These are phyloP conservation scores for Taiozyma sp. DNA, from an alignment of 1,139 yeast genomes.

Conservation along the genomic window DNA sequence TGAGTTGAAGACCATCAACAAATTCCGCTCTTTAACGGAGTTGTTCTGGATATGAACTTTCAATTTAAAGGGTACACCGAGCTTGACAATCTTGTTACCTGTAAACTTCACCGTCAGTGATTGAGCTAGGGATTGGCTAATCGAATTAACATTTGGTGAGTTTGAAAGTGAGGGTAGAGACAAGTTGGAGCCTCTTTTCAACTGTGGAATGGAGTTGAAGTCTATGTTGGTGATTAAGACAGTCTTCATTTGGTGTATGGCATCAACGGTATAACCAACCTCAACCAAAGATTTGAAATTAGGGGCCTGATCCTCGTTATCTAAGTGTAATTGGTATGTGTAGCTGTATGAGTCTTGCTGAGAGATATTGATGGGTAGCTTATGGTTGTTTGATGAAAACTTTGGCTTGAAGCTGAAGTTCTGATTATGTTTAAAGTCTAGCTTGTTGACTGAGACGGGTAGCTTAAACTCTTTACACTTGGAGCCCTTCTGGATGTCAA, in stretches of 20 bases:
- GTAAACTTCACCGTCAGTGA: conserved; percentile 59
- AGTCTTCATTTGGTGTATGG: conserved; percentile 38
- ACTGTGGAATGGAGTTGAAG: conserved; percentile 20
- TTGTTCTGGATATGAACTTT: conserved; percentile 64
- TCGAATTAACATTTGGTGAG: conserved; percentile 1
- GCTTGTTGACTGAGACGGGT: conserved; percentile 25
- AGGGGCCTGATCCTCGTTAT: conserved; percentile 5
- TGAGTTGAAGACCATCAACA: conserved; percentile 27
- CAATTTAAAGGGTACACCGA: conserved; percentile 64
- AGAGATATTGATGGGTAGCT: conserved; percentile 27
- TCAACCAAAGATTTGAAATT: conserved; percentile 18
- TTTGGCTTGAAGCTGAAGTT: conserved; percentile 33
- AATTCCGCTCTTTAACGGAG: conserved; percentile 40
- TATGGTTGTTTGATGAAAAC: conserved; percentile 6
- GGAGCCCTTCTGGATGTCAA: conserved; percentile 53
- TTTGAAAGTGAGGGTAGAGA: not conserved
- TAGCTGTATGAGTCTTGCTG: conserved; percentile 33
- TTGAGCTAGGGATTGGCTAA: conserved; percentile 6
- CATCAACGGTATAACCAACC: conserved; percentile 25
- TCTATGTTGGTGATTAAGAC: conserved; percentile 61
- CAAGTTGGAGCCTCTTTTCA: not conserved
- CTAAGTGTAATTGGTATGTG: conserved; percentile 37
- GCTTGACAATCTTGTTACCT: conserved; percentile 56
- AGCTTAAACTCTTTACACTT: conserved; percentile 30
- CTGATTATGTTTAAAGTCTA: conserved; percentile 35